Conservation (phyloP, 805 yeast species). For the Spathaspora sp. region DNA sequence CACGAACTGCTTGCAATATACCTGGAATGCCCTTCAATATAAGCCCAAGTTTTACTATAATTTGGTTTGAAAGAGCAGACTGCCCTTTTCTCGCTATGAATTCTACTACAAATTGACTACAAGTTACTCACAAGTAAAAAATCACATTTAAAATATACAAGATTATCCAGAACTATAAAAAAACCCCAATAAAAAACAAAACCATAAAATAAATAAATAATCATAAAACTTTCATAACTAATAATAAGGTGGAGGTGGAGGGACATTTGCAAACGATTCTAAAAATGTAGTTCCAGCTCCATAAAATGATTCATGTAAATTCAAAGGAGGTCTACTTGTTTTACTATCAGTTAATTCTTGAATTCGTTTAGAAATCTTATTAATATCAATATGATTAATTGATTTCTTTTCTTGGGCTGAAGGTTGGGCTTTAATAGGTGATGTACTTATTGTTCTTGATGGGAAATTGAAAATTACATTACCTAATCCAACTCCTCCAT, state of each 20-base stretch:
- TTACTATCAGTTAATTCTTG: slow-evolving; percentile 8
- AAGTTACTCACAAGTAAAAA: too few relatives aligned
- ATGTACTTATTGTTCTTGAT: slow-evolving; percentile 17
- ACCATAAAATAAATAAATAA: neutral
- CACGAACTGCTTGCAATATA: too few relatives aligned
- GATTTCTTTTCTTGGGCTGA: slow-evolving; percentile 6
- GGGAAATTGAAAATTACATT: slow-evolving; percentile 27
- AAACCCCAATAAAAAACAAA: neutral
- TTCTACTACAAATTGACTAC: too few relatives aligned
- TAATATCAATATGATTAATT: slow-evolving; percentile 12
- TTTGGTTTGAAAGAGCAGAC: too few relatives aligned
- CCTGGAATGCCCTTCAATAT: too few relatives aligned
- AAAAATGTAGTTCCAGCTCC: slow-evolving; percentile 2
- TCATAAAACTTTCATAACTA: neutral
- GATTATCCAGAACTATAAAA: neutral
- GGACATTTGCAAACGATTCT: slow-evolving; percentile 5
- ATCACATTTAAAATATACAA: neutral
- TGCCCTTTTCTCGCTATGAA: too few relatives aligned
- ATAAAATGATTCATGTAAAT: neutral
- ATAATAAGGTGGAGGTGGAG: slow-evolving; percentile 11
- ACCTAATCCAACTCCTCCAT: slow-evolving; percentile 32
- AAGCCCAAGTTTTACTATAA: too few relatives aligned
- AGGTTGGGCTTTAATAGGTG: slow-evolving; percentile 21
- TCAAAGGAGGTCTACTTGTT: neutral
- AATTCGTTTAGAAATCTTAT: slow-evolving; percentile 15